phyloP scores from a whole-genome alignment of 2,329 filamentous ascomycete species.

The Sclerotiophoma versabilis region DNA sequence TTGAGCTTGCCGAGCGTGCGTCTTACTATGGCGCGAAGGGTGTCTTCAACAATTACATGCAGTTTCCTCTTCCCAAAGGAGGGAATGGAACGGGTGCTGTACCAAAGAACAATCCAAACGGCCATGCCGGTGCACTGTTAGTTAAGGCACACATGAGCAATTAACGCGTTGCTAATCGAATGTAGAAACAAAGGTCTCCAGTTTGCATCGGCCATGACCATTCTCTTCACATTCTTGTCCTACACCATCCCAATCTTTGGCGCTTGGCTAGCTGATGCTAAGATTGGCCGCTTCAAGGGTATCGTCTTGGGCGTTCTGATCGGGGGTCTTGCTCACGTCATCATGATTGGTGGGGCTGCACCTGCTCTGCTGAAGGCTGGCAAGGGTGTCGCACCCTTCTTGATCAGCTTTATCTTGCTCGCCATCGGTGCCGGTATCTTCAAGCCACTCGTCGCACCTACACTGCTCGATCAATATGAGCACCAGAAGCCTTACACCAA shows the following conservation, averaged over 20 bases:
- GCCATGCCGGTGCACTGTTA: conserved; percentile 61
- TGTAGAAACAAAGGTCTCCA: conserved; percentile 61
- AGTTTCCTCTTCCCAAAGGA: conserved; percentile 62
- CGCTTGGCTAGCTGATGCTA: conserved; percentile 55
- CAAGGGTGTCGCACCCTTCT: conserved; percentile 48
- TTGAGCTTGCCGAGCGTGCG: conserved; percentile 68
- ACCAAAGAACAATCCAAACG: conserved; percentile 38
- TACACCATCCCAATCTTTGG: conserved; percentile 62
- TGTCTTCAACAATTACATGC: conserved; percentile 68
- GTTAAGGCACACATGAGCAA: background rate
- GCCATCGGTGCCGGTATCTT: conserved; percentile 39
- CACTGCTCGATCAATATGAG: conserved; percentile 55
- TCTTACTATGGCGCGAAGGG: conserved; percentile 66
- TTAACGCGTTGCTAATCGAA: background rate
- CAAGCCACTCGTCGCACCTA: conserved; percentile 54
- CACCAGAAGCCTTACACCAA: conserved; percentile 53
- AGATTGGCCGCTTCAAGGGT: conserved; percentile 51
- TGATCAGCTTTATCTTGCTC: conserved; percentile 50
- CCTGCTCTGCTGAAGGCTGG: conserved; percentile 53
- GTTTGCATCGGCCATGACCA: conserved; percentile 59
- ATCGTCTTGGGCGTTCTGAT: conserved; percentile 50
- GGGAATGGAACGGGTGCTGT: conserved; percentile 47
- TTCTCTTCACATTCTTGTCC: conserved; percentile 65
- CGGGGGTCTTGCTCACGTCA: conserved; percentile 48
- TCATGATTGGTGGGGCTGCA: conserved; percentile 46